phyloP scores from a whole-genome alignment of 1,284 basidiomycete species.

The Heterobasidion parviporum region DNA sequence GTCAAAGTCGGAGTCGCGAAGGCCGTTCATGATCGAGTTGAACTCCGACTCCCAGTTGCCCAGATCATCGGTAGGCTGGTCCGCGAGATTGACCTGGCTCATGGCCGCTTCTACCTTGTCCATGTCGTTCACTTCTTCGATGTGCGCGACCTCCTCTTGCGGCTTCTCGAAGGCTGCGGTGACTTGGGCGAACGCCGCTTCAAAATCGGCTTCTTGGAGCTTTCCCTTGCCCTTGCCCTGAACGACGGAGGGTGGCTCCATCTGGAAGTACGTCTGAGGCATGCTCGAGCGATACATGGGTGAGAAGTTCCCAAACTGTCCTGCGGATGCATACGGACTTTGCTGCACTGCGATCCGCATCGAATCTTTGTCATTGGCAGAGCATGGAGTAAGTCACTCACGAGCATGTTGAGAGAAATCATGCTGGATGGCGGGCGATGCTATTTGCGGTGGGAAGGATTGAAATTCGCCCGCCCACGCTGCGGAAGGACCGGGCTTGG shows the following conservation, averaged over 20 bases:
- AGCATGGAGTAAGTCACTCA: neutral
- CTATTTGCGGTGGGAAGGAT: neutral
- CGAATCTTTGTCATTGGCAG: neutral
- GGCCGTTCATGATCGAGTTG: slow-evolving; percentile 65
- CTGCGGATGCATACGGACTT: neutral
- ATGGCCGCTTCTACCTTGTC: neutral
- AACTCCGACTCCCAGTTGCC: slow-evolving; percentile 89
- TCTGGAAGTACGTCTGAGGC: slow-evolving; percentile 18
- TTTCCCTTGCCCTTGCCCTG: slow-evolving; percentile 63
- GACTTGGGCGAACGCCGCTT: slow-evolving; percentile 59
- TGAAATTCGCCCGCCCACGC: slow-evolving; percentile 25
- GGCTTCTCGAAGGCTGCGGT: slow-evolving; percentile 35
- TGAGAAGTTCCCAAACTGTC: neutral
- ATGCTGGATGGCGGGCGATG: neutral
- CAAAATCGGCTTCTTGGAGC: slow-evolving; percentile 64
- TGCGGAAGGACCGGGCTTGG: slow-evolving; percentile 12
- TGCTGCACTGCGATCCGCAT: neutral
- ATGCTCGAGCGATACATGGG: slow-evolving; percentile 22
- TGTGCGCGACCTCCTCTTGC: slow-evolving; percentile 32
- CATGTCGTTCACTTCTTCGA: slow-evolving; percentile 29
- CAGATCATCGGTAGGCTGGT: slow-evolving; percentile 53
- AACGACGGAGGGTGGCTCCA: slow-evolving; percentile 7
- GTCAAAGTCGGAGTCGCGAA: slow-evolving; percentile 59
- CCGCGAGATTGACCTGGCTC: too few species aligned
- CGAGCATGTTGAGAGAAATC: neutral